These are phyloP conservation scores for Fusarium anguioides DNA, from an alignment of 2,329 filamentous ascomycete species.

Conservation along the genomic window DNA sequence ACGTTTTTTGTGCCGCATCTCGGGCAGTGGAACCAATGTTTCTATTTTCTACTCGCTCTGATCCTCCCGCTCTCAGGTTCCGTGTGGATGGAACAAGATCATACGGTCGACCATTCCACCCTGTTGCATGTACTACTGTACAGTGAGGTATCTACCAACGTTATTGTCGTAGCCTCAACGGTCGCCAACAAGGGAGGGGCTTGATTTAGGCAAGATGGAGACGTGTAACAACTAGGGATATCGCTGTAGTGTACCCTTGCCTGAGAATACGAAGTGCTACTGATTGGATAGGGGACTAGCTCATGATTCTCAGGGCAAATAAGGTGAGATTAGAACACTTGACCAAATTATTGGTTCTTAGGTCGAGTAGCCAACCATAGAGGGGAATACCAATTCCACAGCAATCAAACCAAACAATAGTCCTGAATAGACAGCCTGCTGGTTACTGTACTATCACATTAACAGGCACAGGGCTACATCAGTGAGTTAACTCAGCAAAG, in stretches of 20 bases:
- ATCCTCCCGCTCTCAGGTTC: slow-evolving; percentile 4
- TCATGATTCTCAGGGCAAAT: slow-evolving; percentile 11
- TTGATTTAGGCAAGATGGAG: slow-evolving; percentile 3
- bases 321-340: background rate
- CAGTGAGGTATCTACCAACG: slow-evolving; percentile 1
- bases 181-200: slow-evolving; percentile 14
- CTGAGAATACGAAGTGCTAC: slow-evolving; percentile 10
- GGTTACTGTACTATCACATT: background rate
- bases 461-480: background rate
- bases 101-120: background rate
- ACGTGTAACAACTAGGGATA: slow-evolving; percentile 4
- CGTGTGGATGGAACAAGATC: slow-evolving; percentile 5
- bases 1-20: slow-evolving; percentile 19
- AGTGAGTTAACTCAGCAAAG: background rate
- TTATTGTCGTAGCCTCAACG: slow-evolving; percentile 21
- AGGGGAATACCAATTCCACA: slow-evolving; percentile 5
- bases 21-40: slow-evolving; percentile 12
- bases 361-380: background rate
- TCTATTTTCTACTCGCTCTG: slow-evolving; percentile 20
- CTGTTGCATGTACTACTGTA: slow-evolving; percentile 23
- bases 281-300: slow-evolving; percentile 24
- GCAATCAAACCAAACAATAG: slow-evolving; percentile 5
- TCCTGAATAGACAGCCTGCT: background rate
- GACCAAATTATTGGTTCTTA: background rate
- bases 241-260: slow-evolving; percentile 12